Conservation (phyloP, 2,329 filamentous ascomycete species). For the Hypoxylon sp. region DNA sequence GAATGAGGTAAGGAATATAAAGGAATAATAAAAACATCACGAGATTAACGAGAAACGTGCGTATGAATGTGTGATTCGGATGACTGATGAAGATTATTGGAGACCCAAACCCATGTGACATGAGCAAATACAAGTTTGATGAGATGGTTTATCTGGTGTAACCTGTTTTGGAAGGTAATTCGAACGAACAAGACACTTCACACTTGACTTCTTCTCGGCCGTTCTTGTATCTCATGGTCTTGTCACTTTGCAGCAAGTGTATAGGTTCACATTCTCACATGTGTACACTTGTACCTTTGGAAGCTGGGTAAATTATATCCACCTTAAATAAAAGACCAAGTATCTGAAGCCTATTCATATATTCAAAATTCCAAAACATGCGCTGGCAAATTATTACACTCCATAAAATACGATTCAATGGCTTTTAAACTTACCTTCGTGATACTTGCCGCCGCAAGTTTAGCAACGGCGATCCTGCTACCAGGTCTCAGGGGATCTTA, state of each 20-base stretch:
- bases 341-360: neutral
- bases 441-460: neutral
- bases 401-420: conserved; percentile 17
- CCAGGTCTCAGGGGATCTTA: conserved; percentile 20
- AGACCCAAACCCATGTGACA: conserved; percentile 32
- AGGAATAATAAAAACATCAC: conserved; percentile 8
- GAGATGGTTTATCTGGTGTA: conserved; percentile 19
- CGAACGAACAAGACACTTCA: neutral
- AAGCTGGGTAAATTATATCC: neutral
- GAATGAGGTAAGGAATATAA: neutral
- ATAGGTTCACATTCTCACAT: conserved; percentile 2
- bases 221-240: neutral
- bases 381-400: neutral
- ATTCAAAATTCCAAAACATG: neutral
- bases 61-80: conserved; percentile 20
- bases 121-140: conserved; percentile 25
- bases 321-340: conserved; percentile 4
- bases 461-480: conserved; percentile 16
- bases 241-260: neutral
- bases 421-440: neutral
- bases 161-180: conserved; percentile 35
- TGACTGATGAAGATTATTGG: conserved; percentile 19
- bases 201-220: neutral
- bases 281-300: neutral
- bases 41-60: neutral